A percentile compares a stretch with the other conserved stretches of the same genome.
phyloP scores from a whole-genome alignment of 495 filamentous ascomycete species.

The Parathielavia hyrcaniae region DNA sequence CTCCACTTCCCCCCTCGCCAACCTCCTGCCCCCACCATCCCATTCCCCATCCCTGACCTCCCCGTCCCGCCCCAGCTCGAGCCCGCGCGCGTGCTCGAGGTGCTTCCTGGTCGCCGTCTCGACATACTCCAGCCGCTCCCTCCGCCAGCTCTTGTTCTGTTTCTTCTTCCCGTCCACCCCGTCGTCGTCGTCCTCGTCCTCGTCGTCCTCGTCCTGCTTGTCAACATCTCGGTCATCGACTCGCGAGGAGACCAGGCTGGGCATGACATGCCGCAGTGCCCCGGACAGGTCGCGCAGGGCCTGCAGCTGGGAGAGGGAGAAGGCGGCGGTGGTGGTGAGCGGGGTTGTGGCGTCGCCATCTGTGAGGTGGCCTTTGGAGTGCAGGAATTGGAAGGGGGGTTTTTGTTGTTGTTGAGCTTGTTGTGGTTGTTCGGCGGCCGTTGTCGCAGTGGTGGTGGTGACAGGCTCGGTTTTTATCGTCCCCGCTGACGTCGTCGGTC shows the following conservation, averaged over 20 bases:
- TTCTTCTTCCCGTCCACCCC: slow-evolving; percentile 12
- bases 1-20: slow-evolving; percentile 47
- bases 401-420: background rate
- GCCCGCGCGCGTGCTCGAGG: slow-evolving; percentile 48
- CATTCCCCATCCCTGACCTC: slow-evolving; percentile 55
- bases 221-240: background rate
- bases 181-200: slow-evolving; percentile 29
- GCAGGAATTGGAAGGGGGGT: slow-evolving; percentile 48
- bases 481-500: background rate
- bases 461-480: slow-evolving; percentile 12
- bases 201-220: slow-evolving; percentile 23
- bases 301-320: slow-evolving; percentile 74
- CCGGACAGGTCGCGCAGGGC: slow-evolving; percentile 61
- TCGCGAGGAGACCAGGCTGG: slow-evolving; percentile 38
- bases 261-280: slow-evolving; percentile 55
- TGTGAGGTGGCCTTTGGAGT: slow-evolving; percentile 37
- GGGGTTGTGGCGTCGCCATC: slow-evolving; percentile 42
- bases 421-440: background rate
- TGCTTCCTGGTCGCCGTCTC: slow-evolving; percentile 59
- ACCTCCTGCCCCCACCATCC: slow-evolving; percentile 36
- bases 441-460: background rate
- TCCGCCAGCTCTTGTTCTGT: slow-evolving; percentile 48
- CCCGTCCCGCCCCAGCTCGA: slow-evolving; percentile 51
- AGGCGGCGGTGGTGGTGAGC: slow-evolving; percentile 69
- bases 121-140: slow-evolving; percentile 66